phyloP scores from a whole-genome alignment of 768 basidiomycete species.

The Tulasnella sp. region DNA sequence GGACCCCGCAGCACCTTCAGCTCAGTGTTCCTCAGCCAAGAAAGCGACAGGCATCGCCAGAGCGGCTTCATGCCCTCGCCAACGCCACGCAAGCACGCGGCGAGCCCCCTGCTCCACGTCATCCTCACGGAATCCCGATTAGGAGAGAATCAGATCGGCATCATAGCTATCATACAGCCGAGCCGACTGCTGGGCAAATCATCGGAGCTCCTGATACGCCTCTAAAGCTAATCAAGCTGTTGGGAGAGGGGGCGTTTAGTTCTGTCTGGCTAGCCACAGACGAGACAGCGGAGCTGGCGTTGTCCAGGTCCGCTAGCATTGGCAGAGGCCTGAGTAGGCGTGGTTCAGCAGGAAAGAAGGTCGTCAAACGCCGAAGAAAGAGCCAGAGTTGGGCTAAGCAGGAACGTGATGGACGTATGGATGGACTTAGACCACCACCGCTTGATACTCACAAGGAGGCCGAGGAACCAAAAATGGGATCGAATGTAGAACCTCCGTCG shows the following conservation, averaged over 20 bases:
- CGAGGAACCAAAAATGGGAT: not conserved
- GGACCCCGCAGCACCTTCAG: not conserved
- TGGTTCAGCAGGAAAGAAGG: slow-evolving; percentile 26
- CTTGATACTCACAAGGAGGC: not conserved
- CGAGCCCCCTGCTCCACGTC: not conserved
- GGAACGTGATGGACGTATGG: slow-evolving; percentile 21
- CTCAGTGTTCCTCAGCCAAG: not conserved
- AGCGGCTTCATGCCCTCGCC: not conserved
- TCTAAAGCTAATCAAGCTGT: slow-evolving; percentile 38
- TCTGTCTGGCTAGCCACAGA: slow-evolving; percentile 66
- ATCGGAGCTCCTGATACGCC: slow-evolving; percentile 18
- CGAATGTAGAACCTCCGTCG: not conserved
- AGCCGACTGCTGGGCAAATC: slow-evolving; percentile 11
- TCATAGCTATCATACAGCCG: not conserved
- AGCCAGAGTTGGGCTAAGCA: slow-evolving; percentile 20
- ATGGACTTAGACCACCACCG: slow-evolving; percentile 18
- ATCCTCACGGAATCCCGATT: not conserved
- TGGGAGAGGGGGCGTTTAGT: slow-evolving; percentile 69
- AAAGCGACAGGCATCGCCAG: slow-evolving; percentile 11
- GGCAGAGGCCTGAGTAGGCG: slow-evolving; percentile 19
- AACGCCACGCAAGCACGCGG: not conserved
- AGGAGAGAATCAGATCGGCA: slow-evolving; percentile 15
- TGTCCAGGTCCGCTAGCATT: slow-evolving; percentile 13
- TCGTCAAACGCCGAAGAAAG: slow-evolving; percentile 23
- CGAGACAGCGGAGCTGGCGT: slow-evolving; percentile 26